Percentiles rank a stretch among this genome's conserved stretches.
phyloP scores from a whole-genome alignment of 1,284 basidiomycete genomes.

The Mycosarcoma maydis region DNA sequence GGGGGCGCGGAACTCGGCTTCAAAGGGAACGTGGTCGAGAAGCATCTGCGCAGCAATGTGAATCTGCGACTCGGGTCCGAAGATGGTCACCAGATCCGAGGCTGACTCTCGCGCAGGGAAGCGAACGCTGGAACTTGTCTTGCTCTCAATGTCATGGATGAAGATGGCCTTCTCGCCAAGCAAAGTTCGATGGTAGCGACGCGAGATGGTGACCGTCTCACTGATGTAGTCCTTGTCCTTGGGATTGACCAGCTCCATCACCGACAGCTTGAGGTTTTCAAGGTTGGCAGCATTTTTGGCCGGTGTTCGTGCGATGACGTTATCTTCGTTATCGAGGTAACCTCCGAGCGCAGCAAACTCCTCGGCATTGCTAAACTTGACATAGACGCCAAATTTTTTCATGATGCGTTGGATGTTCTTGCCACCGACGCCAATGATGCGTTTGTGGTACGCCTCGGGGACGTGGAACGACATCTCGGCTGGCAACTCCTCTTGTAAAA shows the following conservation, averaged over 20 bases:
- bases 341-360: slow-evolving; percentile 94
- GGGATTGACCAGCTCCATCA: slow-evolving; percentile 96
- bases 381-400: slow-evolving; percentile 99
- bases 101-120: slow-evolving; percentile 96
- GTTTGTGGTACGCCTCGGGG: slow-evolving; percentile 97
- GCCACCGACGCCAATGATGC: slow-evolving; percentile 97
- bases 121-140: slow-evolving; percentile 91
- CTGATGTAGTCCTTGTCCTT: slow-evolving; percentile 98
- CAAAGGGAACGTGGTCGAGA: slow-evolving; percentile 92
- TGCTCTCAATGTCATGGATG: slow-evolving; percentile 93
- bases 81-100: slow-evolving; percentile 88
- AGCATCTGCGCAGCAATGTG: slow-evolving; percentile 97
- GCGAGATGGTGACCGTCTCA: slow-evolving; percentile 89
- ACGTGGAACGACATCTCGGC: slow-evolving; percentile 99
- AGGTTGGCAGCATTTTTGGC: slow-evolving; percentile 96
- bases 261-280: slow-evolving; percentile 92
- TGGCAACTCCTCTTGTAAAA: slow-evolving; percentile 94
- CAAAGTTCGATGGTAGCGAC: slow-evolving; percentile 91
- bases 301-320: slow-evolving; percentile 94
- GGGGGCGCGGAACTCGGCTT: slow-evolving; percentile 92
- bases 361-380: slow-evolving; percentile 98
- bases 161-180: slow-evolving; percentile 96
- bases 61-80: slow-evolving; percentile 94
- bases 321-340: slow-evolving; percentile 97
- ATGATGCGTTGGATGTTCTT: slow-evolving; percentile 99